A percentile compares a stretch with the other conserved stretches of the same genome.
phyloP scores from a whole-genome alignment of 139 green algal genomes.

The Edaphochlamys debaryana region DNA sequence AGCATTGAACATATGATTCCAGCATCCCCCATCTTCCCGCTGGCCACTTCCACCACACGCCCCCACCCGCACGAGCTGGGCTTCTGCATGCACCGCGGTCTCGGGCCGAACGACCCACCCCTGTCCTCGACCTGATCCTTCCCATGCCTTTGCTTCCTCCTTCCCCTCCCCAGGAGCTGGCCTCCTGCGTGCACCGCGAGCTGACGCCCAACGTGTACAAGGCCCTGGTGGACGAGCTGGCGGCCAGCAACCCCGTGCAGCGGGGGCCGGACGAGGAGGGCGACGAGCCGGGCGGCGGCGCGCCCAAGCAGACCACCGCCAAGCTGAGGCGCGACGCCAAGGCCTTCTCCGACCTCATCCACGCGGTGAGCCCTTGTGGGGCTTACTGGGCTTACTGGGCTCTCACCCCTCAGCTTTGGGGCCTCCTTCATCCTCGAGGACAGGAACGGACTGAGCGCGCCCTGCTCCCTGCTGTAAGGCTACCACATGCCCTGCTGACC shows the following conservation, averaged over 20 bases:
- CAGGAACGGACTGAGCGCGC: not conserved
- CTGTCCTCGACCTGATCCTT: no score
- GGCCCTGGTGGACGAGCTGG: constrained; percentile 49
- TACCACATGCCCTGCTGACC: no score
- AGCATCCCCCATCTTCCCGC: no score
- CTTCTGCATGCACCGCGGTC: no score
- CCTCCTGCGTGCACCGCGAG: constrained; percentile 46
- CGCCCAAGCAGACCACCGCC: constrained; percentile 14
- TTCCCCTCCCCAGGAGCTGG: constrained; percentile 38
- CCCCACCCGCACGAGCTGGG: no score
- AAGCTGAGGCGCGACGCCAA: constrained; percentile 36
- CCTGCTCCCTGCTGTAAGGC: not conserved
- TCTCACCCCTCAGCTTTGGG: not conserved
- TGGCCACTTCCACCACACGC: no score
- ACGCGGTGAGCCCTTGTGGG: not conserved
- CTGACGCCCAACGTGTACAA: constrained; percentile 53
- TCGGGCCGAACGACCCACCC: not conserved
- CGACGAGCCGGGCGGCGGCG: constrained; percentile 25
- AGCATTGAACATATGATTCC: no score
- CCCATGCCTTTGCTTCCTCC: not conserved
- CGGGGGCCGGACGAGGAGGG: constrained; percentile 5
- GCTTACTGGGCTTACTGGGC: not conserved
- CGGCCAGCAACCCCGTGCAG: not conserved
- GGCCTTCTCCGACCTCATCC: constrained; percentile 15
- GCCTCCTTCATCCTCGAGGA: not conserved